A percentile compares a stretch with the other conserved stretches of the same genome.
Conservation (phyloP, 352 stramenopile genomes). For the Nothophytophthora sp. region DNA sequence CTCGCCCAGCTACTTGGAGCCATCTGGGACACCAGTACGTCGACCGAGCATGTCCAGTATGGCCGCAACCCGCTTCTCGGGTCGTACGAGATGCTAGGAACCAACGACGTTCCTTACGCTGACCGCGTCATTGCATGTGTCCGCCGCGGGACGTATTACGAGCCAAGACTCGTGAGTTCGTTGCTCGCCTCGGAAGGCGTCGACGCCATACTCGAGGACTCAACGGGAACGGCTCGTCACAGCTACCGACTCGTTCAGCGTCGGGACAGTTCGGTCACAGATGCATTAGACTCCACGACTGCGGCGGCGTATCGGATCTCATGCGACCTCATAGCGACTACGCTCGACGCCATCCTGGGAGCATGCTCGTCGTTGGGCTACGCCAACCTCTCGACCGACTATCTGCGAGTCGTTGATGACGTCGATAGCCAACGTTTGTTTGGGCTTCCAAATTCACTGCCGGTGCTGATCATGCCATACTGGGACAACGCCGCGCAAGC, state of each 20-base stretch:
- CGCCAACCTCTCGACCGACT: not conserved
- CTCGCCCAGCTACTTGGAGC: slow-evolving; percentile 35
- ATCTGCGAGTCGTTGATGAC: not conserved
- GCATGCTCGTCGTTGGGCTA: not conserved
- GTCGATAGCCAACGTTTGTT: not conserved
- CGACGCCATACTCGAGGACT: not conserved
- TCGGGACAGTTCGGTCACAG: slow-evolving; percentile 24
- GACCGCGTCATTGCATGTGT: slow-evolving; percentile 46
- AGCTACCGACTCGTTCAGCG: slow-evolving; percentile 13
- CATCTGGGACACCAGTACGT: slow-evolving; percentile 20
- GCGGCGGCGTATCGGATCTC: not conserved
- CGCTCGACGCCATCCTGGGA: not conserved
- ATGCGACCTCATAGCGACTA: not conserved
- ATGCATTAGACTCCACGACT: slow-evolving; percentile 10
- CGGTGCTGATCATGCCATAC: slow-evolving; percentile 10
- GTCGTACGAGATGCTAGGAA: slow-evolving; percentile 24
- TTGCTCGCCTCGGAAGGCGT: slow-evolving; percentile 4
- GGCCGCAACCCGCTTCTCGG: slow-evolving; percentile 11
- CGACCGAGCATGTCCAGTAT: slow-evolving; percentile 2
- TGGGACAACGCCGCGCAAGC: slow-evolving; percentile 1
- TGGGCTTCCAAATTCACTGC: slow-evolving; percentile 1
- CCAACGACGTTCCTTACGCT: slow-evolving; percentile 48
- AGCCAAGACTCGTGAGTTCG: slow-evolving; percentile 32
- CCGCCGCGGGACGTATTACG: slow-evolving; percentile 19
- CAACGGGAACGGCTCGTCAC: slow-evolving; percentile 2